phyloP scores from a whole-genome alignment of 2,329 filamentous ascomycete genomes.

The Lasiodiplodia gonubiensis region DNA sequence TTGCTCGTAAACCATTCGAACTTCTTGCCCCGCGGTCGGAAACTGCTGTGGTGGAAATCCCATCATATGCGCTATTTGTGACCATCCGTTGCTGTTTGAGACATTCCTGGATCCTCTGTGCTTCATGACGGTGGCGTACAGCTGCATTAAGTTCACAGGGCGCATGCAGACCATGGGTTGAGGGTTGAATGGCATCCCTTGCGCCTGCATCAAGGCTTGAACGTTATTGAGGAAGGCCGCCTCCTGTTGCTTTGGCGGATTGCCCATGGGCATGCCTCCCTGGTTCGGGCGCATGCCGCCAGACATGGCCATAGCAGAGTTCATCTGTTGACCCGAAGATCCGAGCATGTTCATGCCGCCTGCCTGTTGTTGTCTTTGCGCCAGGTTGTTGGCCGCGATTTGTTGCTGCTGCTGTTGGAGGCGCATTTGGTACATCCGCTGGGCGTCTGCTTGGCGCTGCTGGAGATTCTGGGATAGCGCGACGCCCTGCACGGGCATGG shows the following conservation, averaged over 20 bases:
- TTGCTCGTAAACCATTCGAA: conserved; percentile 74
- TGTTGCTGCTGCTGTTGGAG: conserved; percentile 76
- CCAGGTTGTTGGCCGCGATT: conserved; percentile 51
- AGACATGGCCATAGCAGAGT: conserved; percentile 29
- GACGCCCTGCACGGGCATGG: conserved; percentile 54
- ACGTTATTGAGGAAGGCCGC: conserved; percentile 68
- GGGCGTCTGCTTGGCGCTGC: conserved; percentile 63
- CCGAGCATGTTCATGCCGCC: conserved; percentile 45
- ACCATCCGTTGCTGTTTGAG: conserved; percentile 74
- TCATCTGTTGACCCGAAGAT: conserved; percentile 38
- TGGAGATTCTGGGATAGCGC: conserved; percentile 59
- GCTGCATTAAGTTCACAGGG: conserved; percentile 72
- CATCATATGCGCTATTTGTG: conserved; percentile 65
- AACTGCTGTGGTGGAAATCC: conserved; percentile 51
- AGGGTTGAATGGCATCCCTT: conserved; percentile 74
- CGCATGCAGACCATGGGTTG: conserved; percentile 77
- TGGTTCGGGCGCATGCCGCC: conserved; percentile 29
- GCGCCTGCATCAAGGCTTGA: conserved; percentile 75
- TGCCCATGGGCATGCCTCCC: conserved; percentile 25
- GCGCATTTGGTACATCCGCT: conserved; percentile 85
- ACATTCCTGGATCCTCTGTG: conserved; percentile 78
- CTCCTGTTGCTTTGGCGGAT: conserved; percentile 27
- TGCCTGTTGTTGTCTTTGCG: conserved; percentile 44
- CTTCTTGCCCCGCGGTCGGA: conserved; percentile 70
- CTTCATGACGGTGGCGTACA: conserved; percentile 80